These are phyloP conservation scores for Phaffia rhodozyma DNA, from an alignment of 1,284 basidiomycete species.

Conservation along the genomic window DNA sequence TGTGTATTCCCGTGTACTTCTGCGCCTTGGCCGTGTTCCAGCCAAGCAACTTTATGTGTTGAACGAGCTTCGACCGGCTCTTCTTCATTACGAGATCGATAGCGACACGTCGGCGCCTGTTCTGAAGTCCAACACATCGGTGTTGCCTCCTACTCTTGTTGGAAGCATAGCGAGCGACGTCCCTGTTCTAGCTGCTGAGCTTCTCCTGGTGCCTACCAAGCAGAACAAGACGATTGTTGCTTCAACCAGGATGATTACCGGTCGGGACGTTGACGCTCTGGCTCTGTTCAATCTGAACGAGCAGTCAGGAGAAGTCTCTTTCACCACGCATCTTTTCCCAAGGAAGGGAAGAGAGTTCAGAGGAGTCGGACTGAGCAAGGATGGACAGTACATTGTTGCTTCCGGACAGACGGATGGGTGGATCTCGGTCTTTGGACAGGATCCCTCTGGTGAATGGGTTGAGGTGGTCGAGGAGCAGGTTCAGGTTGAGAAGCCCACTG, in stretches of 20 bases:
- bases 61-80: conserved; percentile 14
- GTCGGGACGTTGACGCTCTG: conserved; percentile 6
- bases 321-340: conserved; percentile 5
- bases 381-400: conserved; percentile 4
- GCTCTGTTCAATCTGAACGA: neutral
- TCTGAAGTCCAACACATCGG: conserved; percentile 9
- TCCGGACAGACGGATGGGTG: conserved; percentile 12
- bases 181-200: conserved; percentile 5
- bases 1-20: too few species aligned
- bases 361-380: neutral
- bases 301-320: neutral
- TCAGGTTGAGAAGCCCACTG: conserved; percentile 10
- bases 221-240: conserved; percentile 10
- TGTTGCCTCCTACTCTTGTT: conserved; percentile 12
- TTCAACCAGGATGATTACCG: conserved; percentile 6
- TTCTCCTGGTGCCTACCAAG: conserved; percentile 4
- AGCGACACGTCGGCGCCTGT: neutral
- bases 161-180: neutral
- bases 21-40: neutral
- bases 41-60: conserved; percentile 13
- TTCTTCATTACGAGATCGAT: neutral
- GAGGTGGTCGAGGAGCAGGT: conserved; percentile 10
- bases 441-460: conserved; percentile 6
- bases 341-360: conserved; percentile 14
- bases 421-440: conserved; percentile 11